A percentile compares a stretch with the other conserved stretches of the same genome.
phyloP scores from a whole-genome alignment of 768 basidiomycete species.

The Hericium erinaceus region DNA sequence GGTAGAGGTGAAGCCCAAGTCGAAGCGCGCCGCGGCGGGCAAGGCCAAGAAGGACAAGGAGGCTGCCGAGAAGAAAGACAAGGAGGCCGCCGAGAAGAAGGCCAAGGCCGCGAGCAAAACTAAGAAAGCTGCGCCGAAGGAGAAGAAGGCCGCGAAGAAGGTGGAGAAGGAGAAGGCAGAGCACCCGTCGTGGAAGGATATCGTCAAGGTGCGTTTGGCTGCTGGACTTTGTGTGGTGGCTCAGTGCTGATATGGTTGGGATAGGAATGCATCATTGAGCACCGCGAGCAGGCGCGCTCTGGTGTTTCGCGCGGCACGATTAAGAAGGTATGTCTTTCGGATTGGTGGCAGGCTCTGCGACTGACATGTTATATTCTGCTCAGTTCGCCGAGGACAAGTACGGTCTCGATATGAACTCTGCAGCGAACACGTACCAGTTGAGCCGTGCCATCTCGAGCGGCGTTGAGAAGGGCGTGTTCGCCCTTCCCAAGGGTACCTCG shows the following conservation, averaged over 20 bases:
- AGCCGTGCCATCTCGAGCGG: conserved; percentile 48
- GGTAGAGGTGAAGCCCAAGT: neutral
- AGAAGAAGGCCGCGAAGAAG: conserved; percentile 5
- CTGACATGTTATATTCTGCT: neutral
- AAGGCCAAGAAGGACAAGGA: conserved; percentile 11
- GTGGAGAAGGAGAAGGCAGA: conserved; percentile 7
- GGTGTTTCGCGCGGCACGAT: conserved; percentile 73
- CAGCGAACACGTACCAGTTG: conserved; percentile 36
- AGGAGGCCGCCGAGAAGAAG: conserved; percentile 7
- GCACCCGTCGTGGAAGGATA: conserved; percentile 29
- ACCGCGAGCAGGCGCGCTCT: conserved; percentile 54
- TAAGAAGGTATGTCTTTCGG: conserved; percentile 38
- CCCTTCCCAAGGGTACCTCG: conserved; percentile 54
- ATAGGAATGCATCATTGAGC: conserved; percentile 64
- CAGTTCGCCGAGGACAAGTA: conserved; percentile 50
- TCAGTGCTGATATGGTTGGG: neutral
- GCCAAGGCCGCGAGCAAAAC: conserved; percentile 7
- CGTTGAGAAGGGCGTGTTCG: conserved; percentile 39
- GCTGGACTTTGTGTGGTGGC: neutral
- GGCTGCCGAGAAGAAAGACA: conserved; percentile 5
- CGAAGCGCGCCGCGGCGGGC: conserved; percentile 6
- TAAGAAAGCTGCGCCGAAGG: conserved; percentile 6
- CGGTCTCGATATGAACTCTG: conserved; percentile 36
- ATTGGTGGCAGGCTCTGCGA: neutral
- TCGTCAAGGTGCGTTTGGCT: conserved; percentile 23